Percentiles rank a stretch among this genome's conserved stretches.
Conservation (phyloP, 2,329 filamentous ascomycete species). For the Exserohilum rostratum region DNA sequence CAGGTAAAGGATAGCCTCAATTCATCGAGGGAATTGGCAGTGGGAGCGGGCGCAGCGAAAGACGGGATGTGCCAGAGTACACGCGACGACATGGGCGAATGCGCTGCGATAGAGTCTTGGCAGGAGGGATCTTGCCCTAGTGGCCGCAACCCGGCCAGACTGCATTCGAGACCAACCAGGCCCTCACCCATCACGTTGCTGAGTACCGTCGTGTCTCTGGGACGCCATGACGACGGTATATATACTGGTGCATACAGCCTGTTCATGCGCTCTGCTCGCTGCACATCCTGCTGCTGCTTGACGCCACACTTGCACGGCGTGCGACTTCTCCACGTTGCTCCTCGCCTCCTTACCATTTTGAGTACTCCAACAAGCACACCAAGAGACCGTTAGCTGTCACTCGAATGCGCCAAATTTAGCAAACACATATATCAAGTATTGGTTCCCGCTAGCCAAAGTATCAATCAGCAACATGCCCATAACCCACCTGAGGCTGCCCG, state of each 20-base stretch:
- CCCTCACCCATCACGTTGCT: neutral
- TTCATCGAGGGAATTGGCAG: slow-evolving; percentile 1
- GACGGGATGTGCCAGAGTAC: slow-evolving; percentile 16
- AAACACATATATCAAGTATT: neutral
- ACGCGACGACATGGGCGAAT: slow-evolving; percentile 20
- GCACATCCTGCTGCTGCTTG: neutral
- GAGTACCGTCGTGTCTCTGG: neutral
- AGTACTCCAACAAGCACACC: neutral
- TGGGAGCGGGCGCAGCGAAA: slow-evolving; percentile 16
- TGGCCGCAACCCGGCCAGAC: slow-evolving; percentile 2
- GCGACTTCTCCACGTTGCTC: slow-evolving; percentile 6
- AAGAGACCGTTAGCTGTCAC: neutral
- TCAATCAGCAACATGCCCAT: neutral
- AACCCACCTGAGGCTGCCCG: neutral
- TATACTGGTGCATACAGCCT: neutral
- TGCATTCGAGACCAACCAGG: neutral
- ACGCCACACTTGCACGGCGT: slow-evolving; percentile 5
- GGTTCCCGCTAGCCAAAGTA: neutral
- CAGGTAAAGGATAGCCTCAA: neutral
- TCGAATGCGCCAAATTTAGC: neutral
- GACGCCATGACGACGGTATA: neutral
- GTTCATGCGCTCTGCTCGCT: neutral
- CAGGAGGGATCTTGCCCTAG: slow-evolving; percentile 23
- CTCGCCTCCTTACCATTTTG: neutral
- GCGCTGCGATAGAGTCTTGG: slow-evolving; percentile 21